A percentile compares a stretch with the other conserved stretches of the same genome.
phyloP scores from a whole-genome alignment of 2,329 filamentous ascomycete genomes.

The Talaromyces sp. region DNA sequence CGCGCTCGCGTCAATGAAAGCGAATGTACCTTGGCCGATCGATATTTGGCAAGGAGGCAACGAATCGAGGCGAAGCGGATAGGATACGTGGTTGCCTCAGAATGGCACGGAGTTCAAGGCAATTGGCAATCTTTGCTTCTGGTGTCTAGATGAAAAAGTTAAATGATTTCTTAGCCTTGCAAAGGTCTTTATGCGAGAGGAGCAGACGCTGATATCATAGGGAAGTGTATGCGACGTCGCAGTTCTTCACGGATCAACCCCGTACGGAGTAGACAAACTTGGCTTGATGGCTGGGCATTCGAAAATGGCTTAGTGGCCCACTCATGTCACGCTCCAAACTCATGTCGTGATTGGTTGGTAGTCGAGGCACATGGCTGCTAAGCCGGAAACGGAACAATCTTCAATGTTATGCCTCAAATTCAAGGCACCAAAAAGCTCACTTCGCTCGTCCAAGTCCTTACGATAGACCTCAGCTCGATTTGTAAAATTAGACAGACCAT shows the following conservation, averaged over 20 bases:
- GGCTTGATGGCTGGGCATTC: not conserved
- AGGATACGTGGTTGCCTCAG: not conserved
- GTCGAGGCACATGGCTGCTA: not conserved
- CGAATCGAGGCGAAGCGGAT: not conserved
- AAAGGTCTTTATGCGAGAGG: not conserved
- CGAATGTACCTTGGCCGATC: not conserved
- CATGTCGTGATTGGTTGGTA: not conserved
- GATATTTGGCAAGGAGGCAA: not conserved
- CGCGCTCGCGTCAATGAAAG: not conserved
- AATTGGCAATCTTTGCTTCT: not conserved
- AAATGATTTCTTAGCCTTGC: not conserved
- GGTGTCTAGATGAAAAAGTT: too few species aligned
- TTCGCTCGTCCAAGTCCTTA: not conserved
- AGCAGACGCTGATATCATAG: not conserved
- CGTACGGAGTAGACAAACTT: not conserved
- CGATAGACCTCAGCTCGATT: not conserved
- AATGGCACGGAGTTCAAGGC: not conserved
- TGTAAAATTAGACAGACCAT: too few species aligned
- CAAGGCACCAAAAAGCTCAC: not conserved
- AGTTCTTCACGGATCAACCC: not conserved
- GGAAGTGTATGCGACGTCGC: not conserved
- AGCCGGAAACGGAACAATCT: not conserved
- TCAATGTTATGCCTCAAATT: not conserved
- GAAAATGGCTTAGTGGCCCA: slow-evolving; percentile 5
- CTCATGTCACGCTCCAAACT: slow-evolving; percentile 3